A percentile compares a stretch with the other conserved stretches of the same genome.
Evolutionary conservation across 2,329 filamentous ascomycete species (phyloP).

Genomic region (Nannizziopsis arthrosporioides): DNA sequence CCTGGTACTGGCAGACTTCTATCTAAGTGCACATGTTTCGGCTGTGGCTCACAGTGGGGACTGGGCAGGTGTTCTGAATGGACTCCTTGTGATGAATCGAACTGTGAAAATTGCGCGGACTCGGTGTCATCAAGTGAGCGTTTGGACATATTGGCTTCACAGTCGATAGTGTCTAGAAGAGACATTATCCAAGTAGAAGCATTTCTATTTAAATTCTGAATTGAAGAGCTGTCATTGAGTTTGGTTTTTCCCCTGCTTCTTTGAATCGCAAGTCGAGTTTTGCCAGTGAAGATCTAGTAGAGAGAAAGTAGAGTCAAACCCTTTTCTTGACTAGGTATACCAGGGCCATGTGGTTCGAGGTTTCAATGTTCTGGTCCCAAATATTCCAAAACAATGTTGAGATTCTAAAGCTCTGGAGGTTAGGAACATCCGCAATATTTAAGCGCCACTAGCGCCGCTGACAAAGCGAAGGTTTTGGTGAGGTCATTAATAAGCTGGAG

Average conservation of each 20-base stretch:
- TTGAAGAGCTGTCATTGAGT: too few relatives aligned
- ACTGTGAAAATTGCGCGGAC: constrained; percentile 29
- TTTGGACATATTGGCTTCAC: constrained; percentile 43
- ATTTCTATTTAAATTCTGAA: neutral
- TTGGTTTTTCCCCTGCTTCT: too few relatives aligned
- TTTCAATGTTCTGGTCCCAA: too few relatives aligned
- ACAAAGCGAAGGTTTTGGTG: neutral
- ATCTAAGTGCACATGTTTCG: constrained; percentile 49
- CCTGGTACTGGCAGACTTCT: constrained; percentile 14
- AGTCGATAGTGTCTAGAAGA: neutral
- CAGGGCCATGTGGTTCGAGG: too few relatives aligned
- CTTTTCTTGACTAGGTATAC: too few relatives aligned
- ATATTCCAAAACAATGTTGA: too few relatives aligned
- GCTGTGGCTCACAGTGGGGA: constrained; percentile 17
- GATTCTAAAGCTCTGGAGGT: too few relatives aligned
- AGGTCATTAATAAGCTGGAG: constrained; percentile 9
- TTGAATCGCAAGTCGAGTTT: too few relatives aligned
- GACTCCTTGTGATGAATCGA: constrained; percentile 13
- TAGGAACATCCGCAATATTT: too few relatives aligned
- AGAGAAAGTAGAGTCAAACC: too few relatives aligned
- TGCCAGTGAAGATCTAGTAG: too few relatives aligned
- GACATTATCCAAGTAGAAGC: neutral
- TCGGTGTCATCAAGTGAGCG: constrained; percentile 45
- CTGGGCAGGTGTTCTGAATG: constrained; percentile 23
- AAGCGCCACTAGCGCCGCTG: neutral